Percentiles rank a stretch among this genome's conserved stretches.
phyloP scores from a whole-genome alignment of 768 basidiomycete species.

The Mycena floridula region DNA sequence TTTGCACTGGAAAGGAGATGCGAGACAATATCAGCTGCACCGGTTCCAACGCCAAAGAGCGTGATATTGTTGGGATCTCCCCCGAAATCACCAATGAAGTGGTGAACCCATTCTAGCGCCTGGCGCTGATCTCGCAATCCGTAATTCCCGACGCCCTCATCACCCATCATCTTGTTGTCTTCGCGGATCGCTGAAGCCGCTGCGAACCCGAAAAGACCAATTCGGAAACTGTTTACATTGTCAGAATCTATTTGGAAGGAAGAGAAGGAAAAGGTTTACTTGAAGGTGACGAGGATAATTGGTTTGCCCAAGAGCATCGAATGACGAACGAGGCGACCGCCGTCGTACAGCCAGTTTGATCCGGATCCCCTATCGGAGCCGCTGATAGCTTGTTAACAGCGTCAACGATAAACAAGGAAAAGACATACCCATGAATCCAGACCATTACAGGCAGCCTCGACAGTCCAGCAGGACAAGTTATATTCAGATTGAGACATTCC shows the following conservation, averaged over 20 bases:
- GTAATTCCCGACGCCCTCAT: conserved; percentile 74
- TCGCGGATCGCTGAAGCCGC: conserved; percentile 58
- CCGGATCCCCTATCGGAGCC: conserved; percentile 71
- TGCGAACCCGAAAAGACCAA: conserved; percentile 76
- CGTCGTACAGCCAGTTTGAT: conserved; percentile 74
- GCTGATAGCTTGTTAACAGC: conserved; percentile 27
- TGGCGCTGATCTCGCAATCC: conserved; percentile 62
- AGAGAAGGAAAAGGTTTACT: conserved; percentile 39
- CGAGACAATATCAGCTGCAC: conserved; percentile 52
- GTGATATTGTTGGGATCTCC: conserved; percentile 59
- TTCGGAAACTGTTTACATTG: conserved; percentile 66
- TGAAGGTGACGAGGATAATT: conserved; percentile 66
- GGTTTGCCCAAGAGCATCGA: conserved; percentile 60
- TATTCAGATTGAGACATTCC: conserved; percentile 75
- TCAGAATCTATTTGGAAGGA: no score
- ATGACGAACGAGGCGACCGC: conserved; percentile 63
- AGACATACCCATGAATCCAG: conserved; percentile 77
- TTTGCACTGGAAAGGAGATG: conserved; percentile 63
- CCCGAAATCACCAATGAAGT: conserved; percentile 56
- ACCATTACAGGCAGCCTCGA: conserved; percentile 72
- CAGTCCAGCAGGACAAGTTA: conserved; percentile 64
- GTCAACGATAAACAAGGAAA: conserved; percentile 4
- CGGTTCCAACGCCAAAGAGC: conserved; percentile 44
- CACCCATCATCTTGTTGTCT: conserved; percentile 59
- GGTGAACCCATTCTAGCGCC: conserved; percentile 60